Conservation (phyloP, 306 rosid species). For the Lathyrus sativus region DNA sequence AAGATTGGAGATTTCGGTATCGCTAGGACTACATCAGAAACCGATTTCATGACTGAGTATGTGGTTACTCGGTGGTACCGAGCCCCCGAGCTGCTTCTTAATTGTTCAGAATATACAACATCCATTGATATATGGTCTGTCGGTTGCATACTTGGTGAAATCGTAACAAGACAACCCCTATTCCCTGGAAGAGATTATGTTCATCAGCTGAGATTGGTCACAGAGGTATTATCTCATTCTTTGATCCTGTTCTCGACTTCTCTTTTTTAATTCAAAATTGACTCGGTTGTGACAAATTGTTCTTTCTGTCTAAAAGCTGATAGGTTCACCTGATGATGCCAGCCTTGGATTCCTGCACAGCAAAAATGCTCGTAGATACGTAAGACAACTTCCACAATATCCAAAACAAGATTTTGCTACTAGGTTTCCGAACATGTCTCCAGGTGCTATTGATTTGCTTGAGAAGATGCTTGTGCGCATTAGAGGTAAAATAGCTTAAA, state of each 20-base stretch:
- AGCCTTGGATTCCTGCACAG: conserved; percentile 92
- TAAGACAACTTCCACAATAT: conserved; percentile 82
- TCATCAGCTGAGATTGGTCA: conserved; percentile 89
- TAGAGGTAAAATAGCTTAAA: conserved; percentile 58
- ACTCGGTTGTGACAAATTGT: conserved; percentile 24
- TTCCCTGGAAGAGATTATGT: conserved; percentile 97
- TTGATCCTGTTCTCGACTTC: conserved; percentile 3
- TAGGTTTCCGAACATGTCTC: conserved; percentile 72
- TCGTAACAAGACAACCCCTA: conserved; percentile 77
- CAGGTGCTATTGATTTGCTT: conserved; percentile 80
- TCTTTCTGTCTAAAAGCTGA: conserved; percentile 59
- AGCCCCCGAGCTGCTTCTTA: conserved; percentile 93
- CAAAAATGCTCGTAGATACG: conserved; percentile 88
- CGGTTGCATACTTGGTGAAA: conserved; percentile 97
- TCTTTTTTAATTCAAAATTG: conserved; percentile 19
- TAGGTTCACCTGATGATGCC: conserved; percentile 94
- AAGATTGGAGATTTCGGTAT: conserved; percentile 98
- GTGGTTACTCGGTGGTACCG: conserved; percentile 99
- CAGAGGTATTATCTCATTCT: conserved; percentile 62
- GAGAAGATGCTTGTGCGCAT: conserved; percentile 98
- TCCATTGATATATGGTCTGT: conserved; percentile 99
- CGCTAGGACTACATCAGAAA: conserved; percentile 97
- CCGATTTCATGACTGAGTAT: conserved; percentile 98
- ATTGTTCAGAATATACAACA: conserved; percentile 91
- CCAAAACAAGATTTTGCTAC: conserved; percentile 67